Base-by-base conservation (phyloP, 306 rosid species). In the Malus fusca region DNA sequence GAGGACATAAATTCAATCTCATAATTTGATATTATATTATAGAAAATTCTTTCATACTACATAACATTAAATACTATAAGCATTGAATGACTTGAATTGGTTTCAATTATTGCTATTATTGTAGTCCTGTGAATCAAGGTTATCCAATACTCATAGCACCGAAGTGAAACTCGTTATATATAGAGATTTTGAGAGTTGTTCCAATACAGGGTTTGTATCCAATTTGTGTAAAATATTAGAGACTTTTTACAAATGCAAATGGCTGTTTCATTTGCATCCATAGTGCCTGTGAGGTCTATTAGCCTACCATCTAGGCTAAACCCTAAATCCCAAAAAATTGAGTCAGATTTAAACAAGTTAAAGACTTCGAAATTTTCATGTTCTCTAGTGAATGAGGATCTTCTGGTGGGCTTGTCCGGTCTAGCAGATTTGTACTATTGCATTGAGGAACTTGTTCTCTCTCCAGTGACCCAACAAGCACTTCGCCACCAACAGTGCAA, bases 291-390 rank as follows among this genome's bases (percentile, higher is more conserved):
- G 52, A 89, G 97, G 69, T 92, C 98, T 8, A 89, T 92, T 58
- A 95, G 97, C 80, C 87, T 90, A 72, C 96, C 98, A 17, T 33
- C 91, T 0, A 92, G 97, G 83, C 30, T 65, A 63, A 82, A 84
- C 75, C 92, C 96, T 0, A 61, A 80, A 60, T 83, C 82, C 37
- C 75, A 85, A 5, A 85, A 82, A 82, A 70, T 88, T 61, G 91
- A 92, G 71, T 81, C 88, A 11, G 75, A 86, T 42, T 53, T 89
- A 26, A 82, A 74, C 69, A 82, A 80, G 81, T 79, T 94, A 3
- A 90, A 84, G 73, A 74, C 78, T 26, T 76, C 62, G 69, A 71
- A 82, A 33, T 35, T 61, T 48, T 77, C 51, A 44, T 19, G 42
- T 67, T 63, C 59, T 48, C 70, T 75, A 12, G 86, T 84, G 52